Base-by-base conservation (phyloP, 2,329 filamentous ascomycete genomes). In the Colletotrichum sublineola region DNA sequence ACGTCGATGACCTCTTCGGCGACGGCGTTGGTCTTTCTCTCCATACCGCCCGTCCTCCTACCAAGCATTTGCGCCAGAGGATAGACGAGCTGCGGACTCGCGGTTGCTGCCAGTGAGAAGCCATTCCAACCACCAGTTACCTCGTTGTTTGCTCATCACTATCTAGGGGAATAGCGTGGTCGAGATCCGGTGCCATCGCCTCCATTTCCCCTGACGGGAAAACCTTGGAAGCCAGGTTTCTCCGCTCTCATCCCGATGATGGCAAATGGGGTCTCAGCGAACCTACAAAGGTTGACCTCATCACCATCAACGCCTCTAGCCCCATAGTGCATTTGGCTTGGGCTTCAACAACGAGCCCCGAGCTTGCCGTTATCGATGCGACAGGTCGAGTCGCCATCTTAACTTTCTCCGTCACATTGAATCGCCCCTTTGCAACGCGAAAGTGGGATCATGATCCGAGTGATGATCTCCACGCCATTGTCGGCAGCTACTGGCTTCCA, bases 401-500 rank as follows among this genome's bases (percentile, higher is more conserved):
- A 75, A 90, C 88, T 58, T 91, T 95, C 75, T 88, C 89, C 20
- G 89, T 92, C 73, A 90, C 91, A 9, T 82, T 98, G 57, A 97
- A 97, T 78, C 89, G 91, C 64, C 89, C 95, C 68, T 88, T 86
- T 42, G 80, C 89, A 12, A 86, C 86, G 62, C 88, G 91, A 53
- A 88, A 86, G 67, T 92, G 90, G 82, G 87, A 91, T 33, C 81
- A 85, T n/a, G 94, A 96, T 78, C 82, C 88, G 2, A 85, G 91
- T 65, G 93, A 95, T 77, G 94, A 97, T 79, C 85, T 94, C 48
- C 90, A 93, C 75, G 89, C 91, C 62, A 86, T 97, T 6, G 94
- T 97, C 8, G 96, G 96, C 4, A 89, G 94, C 79, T 93, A 94
- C 82, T 99, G 96, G 96, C 85, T 98, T 67, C 85, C 87, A n/a